Percentiles rank a stretch among this genome's conserved stretches.
phyloP scores from a whole-genome alignment of 495 filamentous ascomycete genomes.

The Neurospora sp. region DNA sequence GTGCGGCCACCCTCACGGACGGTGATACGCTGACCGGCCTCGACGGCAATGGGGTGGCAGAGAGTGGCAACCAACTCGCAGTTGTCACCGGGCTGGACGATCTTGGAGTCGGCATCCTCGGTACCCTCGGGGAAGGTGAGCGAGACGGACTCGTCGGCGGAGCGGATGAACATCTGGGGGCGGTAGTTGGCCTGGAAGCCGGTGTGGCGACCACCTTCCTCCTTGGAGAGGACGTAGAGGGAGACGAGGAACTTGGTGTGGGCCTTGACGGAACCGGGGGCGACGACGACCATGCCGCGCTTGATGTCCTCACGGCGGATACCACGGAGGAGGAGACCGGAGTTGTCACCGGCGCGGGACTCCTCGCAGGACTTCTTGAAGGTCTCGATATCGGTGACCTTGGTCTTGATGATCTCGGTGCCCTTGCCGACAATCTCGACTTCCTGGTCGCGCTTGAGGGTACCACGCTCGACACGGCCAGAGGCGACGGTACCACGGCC shows the following conservation, averaged over 20 bases:
- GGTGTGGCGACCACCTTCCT: conserved; percentile 92
- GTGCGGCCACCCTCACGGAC: conserved; percentile 92
- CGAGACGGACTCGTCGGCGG: conserved; percentile 77
- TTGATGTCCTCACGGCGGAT: conserved; percentile 85
- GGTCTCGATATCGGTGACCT: conserved; percentile 98
- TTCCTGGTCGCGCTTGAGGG: conserved; percentile 82
- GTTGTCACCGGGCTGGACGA: conserved; percentile 97
- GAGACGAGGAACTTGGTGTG: conserved; percentile 86
- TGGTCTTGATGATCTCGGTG: conserved; percentile 75
- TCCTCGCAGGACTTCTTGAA: conserved; percentile 98
- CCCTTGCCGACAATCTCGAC: conserved; percentile 88
- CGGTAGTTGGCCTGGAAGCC: conserved; percentile 90
- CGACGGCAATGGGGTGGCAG: conserved; percentile 71
- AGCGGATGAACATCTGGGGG: conserved; percentile 90
- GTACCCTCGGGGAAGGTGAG: conserved; percentile 75
- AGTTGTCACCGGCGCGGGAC: conserved; percentile 91
- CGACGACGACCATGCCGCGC: conserved; percentile 86
- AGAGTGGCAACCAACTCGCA: conserved; percentile 86
- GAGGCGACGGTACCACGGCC: conserved; percentile 96
- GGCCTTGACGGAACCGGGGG: conserved; percentile 67
- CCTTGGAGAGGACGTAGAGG: conserved; percentile 94
- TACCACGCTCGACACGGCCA: conserved; percentile 93
- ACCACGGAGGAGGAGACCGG: conserved; percentile 92
- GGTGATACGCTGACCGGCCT: conserved; percentile 88
- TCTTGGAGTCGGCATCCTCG: conserved; percentile 51